Conservation (phyloP, 1,284 basidiomycete species). For the Puccinia coronata region DNA sequence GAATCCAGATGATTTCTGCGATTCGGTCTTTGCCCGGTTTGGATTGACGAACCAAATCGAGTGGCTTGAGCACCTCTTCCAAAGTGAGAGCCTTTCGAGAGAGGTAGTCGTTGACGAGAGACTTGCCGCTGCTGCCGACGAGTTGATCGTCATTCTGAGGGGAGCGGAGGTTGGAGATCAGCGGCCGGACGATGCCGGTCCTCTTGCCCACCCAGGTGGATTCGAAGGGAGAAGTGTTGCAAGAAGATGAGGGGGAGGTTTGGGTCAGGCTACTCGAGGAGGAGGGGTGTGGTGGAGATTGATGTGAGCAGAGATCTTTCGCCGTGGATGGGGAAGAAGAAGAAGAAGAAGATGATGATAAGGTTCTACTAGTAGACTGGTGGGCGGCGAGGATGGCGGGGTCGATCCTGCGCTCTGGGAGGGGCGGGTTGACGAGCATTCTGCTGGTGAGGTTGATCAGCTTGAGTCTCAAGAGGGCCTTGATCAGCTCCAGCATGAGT, state of each 20-base stretch:
- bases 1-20: slow-evolving; percentile 58
- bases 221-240: slow-evolving; percentile 50
- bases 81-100: slow-evolving; percentile 54
- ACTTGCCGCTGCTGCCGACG: slow-evolving; percentile 45
- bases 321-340: neutral
- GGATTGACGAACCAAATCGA: slow-evolving; percentile 55
- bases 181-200: slow-evolving; percentile 37
- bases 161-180: slow-evolving; percentile 26
- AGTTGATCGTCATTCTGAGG: neutral
- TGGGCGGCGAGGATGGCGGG: slow-evolving; percentile 51
- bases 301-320: slow-evolving; percentile 18
- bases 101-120: slow-evolving; percentile 54
- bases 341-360: no score
- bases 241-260: neutral
- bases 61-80: slow-evolving; percentile 55
- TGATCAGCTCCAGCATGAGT: slow-evolving; percentile 59
- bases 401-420: slow-evolving; percentile 56
- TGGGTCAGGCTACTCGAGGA: neutral
- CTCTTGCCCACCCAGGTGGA: slow-evolving; percentile 38
- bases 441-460: slow-evolving; percentile 58
- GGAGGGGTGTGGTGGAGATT: no score
- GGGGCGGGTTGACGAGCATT: slow-evolving; percentile 58
- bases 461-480: slow-evolving; percentile 58
- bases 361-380: neutral
- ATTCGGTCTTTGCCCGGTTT: slow-evolving; percentile 46